Conservation (phyloP, 1,284 basidiomycete genomes). For the Naganishia sp. region DNA sequence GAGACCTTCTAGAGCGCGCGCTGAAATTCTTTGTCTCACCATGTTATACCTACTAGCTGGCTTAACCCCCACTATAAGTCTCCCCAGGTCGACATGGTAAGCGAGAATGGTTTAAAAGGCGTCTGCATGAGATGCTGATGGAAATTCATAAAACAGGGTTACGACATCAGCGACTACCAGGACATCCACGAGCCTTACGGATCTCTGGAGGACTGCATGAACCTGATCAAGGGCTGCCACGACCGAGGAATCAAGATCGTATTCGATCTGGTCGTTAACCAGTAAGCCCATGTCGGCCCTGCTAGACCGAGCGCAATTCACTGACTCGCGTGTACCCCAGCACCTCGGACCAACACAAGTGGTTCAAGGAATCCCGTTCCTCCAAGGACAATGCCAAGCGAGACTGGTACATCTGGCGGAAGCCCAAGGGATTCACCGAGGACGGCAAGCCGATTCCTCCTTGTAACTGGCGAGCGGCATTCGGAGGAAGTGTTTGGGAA, state of each 20-base stretch:
- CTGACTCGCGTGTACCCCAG: not conserved
- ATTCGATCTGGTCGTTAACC: constrained; percentile 57
- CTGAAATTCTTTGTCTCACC: not conserved
- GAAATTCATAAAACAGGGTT: constrained; percentile 34
- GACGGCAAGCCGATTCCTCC: constrained; percentile 49
- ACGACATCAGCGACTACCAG: constrained; percentile 53
- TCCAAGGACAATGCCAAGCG: constrained; percentile 53
- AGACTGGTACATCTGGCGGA: constrained; percentile 57
- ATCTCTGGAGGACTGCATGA: constrained; percentile 54
- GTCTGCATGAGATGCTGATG: not conserved
- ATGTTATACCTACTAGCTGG: not conserved
- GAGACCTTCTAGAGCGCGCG: not conserved
- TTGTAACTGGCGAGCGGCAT: constrained; percentile 57
- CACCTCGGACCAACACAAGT: constrained; percentile 46
- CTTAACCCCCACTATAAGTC: constrained; percentile 29
- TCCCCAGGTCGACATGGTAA: constrained; percentile 31
- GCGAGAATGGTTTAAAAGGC: not conserved
- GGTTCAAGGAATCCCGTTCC: constrained; percentile 55
- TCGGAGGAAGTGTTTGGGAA: constrained; percentile 54
- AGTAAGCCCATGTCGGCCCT: constrained; percentile 47
- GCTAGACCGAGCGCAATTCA: not conserved
- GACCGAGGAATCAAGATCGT: constrained; percentile 53
- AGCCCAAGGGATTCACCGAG: constrained; percentile 32
- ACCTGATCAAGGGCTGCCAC: constrained; percentile 49
- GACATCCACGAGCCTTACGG: constrained; percentile 55